Conservation (phyloP, 1,284 basidiomycete species). For the Exobasidium cylindrosporum region DNA sequence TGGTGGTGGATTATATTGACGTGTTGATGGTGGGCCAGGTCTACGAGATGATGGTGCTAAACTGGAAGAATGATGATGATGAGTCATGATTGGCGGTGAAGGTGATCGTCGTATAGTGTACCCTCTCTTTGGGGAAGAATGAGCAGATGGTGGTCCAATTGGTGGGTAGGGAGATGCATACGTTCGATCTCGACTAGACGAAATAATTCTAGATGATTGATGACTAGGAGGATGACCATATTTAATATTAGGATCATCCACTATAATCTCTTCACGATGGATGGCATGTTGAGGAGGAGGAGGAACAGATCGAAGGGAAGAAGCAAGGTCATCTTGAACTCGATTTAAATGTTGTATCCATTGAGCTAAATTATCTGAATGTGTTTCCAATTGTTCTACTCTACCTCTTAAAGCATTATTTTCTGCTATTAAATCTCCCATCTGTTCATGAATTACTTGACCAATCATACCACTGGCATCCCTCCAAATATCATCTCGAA, state of each 20-base stretch:
- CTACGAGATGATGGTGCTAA: no score
- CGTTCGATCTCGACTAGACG: not conserved
- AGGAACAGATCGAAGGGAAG: not conserved
- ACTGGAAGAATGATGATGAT: not conserved
- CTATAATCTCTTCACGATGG: not conserved
- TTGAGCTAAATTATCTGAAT: constrained; percentile 13
- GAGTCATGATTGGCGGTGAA: not conserved
- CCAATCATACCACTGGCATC: not conserved
- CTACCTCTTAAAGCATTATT: not conserved
- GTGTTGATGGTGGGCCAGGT: not conserved
- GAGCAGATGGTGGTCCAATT: not conserved
- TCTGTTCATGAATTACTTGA: constrained; percentile 3
- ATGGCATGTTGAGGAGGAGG: not conserved
- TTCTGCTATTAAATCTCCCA: constrained; percentile 1
- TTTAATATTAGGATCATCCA: not conserved
- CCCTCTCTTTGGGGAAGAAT: not conserved
- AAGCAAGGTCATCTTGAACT: constrained; percentile 10
- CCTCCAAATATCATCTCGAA: constrained; percentile 9
- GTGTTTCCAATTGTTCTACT: constrained; percentile 11
- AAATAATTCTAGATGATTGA: not conserved
- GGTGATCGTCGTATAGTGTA: not conserved
- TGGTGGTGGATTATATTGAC: not conserved
- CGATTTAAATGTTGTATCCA: constrained; percentile 11
- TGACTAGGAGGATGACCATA: not conserved
- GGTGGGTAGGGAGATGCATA: not conserved